A percentile compares a stretch with the other conserved stretches of the same genome.
These are phyloP conservation scores for Tulasnella calospora DNA, from an alignment of 768 basidiomycete species.

Conservation along the genomic window DNA sequence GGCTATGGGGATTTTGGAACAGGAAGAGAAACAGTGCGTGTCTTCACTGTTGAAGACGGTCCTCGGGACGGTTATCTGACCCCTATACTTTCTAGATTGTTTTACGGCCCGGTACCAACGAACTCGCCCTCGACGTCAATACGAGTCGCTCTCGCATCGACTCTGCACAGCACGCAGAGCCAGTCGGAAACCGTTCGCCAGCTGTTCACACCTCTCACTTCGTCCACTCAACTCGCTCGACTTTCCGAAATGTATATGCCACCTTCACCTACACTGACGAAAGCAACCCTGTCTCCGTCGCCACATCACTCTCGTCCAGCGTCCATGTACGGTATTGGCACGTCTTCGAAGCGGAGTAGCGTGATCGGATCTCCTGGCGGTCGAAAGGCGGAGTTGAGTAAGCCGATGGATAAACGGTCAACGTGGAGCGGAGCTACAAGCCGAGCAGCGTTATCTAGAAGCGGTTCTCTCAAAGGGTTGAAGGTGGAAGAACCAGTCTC, in stretches of 20 bases:
- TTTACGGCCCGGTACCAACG: slow-evolving; percentile 44
- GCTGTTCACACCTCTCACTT: slow-evolving; percentile 69
- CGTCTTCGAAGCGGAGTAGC: slow-evolving; percentile 5
- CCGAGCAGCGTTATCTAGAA: background rate
- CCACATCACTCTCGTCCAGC: background rate
- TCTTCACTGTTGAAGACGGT: background rate
- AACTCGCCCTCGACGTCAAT: slow-evolving; percentile 52
- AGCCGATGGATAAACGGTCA: slow-evolving; percentile 12
- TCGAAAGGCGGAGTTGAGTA: background rate
- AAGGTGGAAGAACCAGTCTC: background rate
- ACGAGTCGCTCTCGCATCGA: slow-evolving; percentile 65
- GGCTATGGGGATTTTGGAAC: slow-evolving; percentile 59
- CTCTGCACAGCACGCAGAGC: slow-evolving; percentile 67
- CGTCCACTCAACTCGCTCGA: slow-evolving; percentile 65
- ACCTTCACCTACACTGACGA: slow-evolving; percentile 49
- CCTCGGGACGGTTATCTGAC: background rate
- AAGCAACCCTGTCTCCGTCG: background rate
- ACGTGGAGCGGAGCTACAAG: slow-evolving; percentile 23
- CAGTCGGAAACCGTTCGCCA: slow-evolving; percentile 81
- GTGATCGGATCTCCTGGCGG: background rate
- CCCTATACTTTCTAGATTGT: slow-evolving; percentile 27
- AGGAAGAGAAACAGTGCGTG: slow-evolving; percentile 61
- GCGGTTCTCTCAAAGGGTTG: background rate
- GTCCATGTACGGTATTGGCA: background rate
- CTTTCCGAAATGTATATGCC: slow-evolving; percentile 87